A percentile compares a stretch with the other conserved stretches of the same genome.
Conservation (phyloP, 441 rosid genomes). For the Hypseocharis bilobata region DNA sequence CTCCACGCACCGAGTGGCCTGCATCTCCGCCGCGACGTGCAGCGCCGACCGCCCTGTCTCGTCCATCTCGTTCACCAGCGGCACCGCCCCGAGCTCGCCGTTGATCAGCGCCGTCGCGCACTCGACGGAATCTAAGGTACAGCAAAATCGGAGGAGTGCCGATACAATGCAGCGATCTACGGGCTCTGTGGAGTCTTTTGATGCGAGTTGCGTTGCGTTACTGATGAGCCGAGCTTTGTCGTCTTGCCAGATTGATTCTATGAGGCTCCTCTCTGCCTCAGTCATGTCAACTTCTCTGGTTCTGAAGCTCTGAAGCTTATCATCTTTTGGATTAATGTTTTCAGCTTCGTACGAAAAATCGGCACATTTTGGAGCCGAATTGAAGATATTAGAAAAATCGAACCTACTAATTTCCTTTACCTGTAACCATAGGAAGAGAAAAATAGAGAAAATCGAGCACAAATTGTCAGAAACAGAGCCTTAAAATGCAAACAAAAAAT, state of each 20-base stretch:
- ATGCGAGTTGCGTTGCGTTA: conserved; percentile 20
- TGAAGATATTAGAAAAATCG: conserved; percentile 24
- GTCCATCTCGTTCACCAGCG: conserved; percentile 44
- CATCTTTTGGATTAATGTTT: conserved; percentile 14
- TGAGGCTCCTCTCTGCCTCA: conserved; percentile 23
- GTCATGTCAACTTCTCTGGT: not conserved
- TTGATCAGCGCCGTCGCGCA: conserved; percentile 51
- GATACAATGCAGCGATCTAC: conserved; percentile 27
- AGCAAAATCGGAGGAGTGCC: conserved; percentile 48
- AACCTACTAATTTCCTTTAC: conserved; percentile 24
- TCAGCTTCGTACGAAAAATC: conserved; percentile 14
- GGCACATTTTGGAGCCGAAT: conserved; percentile 15
- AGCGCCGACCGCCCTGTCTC: conserved; percentile 41
- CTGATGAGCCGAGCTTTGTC: conserved; percentile 33
- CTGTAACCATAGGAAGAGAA: not conserved
- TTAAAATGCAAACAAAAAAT: not conserved
- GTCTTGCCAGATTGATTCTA: conserved; percentile 39
- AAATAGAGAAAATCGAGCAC: not conserved
- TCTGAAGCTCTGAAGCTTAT: conserved; percentile 10
- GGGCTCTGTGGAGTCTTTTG: conserved; percentile 12
- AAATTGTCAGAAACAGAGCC: not conserved
- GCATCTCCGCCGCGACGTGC: conserved; percentile 54
- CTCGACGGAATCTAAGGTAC: conserved; percentile 42
- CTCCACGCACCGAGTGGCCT: conserved; percentile 54
- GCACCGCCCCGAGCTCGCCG: conserved; percentile 48